Base-by-base conservation (phyloP, 495 filamentous ascomycete species). In the Aspergillus baeticus region DNA sequence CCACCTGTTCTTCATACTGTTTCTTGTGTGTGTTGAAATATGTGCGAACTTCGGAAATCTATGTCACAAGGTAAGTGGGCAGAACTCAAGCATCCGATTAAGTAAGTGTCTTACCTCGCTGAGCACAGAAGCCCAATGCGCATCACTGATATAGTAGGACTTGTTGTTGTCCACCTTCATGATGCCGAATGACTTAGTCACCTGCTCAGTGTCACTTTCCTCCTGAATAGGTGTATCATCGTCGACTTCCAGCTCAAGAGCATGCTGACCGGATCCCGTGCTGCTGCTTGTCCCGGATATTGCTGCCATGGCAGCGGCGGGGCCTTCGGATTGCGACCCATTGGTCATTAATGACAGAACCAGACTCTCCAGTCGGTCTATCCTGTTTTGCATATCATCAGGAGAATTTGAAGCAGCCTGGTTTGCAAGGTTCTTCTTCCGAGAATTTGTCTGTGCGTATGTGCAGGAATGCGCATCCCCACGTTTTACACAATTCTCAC, bases 341-440 rank as follows among this genome's bases (percentile, higher is more conserved):
- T 92, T 92, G 60, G 92, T 93, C 94, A 99, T 98, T 71, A 99
- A 76, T 3, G 91, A 95, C 49, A 99, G 71, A 50, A 99, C 94
- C 66, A 99, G 76, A 49, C 92, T 89, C 81, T 99, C 94, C 61
- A 99, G 74, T 61, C 94, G 87, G 75, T 99, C 91, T 72, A 99
- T 99, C 68, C 94, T 88, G 65, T 92, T 95, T 74, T 99, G 94
- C 94, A 99, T 99, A 70, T 97, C 94, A 81, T 96, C 93, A 23
- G 94, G 84, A 13, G 88, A 79, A 50, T 81, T 75, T 61, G 78
- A 74, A 65, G 83, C 75, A 59, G 74, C 70, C 52, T 79, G 73
- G 54, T 83, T 82, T 67, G 82, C 71, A 52, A 81, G 72, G 64
- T 86, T 85, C 81, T 90, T 95, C 68, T 89, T 91, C 60, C 92